phyloP scores from a whole-genome alignment of 495 filamentous ascomycete genomes.

The Filosporella fistucella region DNA sequence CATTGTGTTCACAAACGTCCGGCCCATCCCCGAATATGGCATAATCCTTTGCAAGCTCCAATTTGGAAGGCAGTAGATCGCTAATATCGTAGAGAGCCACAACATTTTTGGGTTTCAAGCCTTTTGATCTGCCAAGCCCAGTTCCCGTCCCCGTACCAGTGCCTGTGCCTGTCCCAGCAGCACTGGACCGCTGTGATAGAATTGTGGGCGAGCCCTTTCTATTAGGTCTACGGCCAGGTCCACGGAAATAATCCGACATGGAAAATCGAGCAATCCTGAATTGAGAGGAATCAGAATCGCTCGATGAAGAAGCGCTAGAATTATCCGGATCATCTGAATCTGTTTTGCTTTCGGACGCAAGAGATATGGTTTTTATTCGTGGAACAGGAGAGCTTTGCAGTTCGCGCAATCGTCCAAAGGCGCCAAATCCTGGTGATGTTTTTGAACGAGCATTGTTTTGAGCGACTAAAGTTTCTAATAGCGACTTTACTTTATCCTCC shows the following conservation, averaged over 20 bases:
- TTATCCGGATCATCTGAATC: constrained; percentile 58
- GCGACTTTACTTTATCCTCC: constrained; percentile 61
- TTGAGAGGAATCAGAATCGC: constrained; percentile 55
- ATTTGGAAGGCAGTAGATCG: constrained; percentile 69
- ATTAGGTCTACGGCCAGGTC: constrained; percentile 10
- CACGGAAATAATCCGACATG: constrained; percentile 21
- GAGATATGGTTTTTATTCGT: constrained; percentile 33
- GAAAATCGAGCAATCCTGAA: constrained; percentile 17
- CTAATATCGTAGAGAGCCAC: constrained; percentile 69
- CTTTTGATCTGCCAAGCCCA: constrained; percentile 36
- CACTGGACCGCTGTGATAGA: constrained; percentile 44
- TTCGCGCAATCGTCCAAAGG: constrained; percentile 72
- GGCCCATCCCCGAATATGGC: constrained; percentile 76
- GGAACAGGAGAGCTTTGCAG: constrained; percentile 43
- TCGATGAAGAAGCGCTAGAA: constrained; percentile 62
- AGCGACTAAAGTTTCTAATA: constrained; percentile 59
- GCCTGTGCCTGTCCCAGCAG: constrained; percentile 32
- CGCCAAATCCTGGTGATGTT: constrained; percentile 72
- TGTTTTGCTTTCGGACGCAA: constrained; percentile 37
- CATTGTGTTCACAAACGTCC: constrained; percentile 79
- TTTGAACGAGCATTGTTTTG: constrained; percentile 57
- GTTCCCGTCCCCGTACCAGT: constrained; percentile 48
- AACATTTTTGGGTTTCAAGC: constrained; percentile 43
- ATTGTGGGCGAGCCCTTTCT: constrained; percentile 20
- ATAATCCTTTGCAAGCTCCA: constrained; percentile 70